phyloP scores from a whole-genome alignment of 2,329 filamentous ascomycete genomes.

The Coniochaeta ligniaria region DNA sequence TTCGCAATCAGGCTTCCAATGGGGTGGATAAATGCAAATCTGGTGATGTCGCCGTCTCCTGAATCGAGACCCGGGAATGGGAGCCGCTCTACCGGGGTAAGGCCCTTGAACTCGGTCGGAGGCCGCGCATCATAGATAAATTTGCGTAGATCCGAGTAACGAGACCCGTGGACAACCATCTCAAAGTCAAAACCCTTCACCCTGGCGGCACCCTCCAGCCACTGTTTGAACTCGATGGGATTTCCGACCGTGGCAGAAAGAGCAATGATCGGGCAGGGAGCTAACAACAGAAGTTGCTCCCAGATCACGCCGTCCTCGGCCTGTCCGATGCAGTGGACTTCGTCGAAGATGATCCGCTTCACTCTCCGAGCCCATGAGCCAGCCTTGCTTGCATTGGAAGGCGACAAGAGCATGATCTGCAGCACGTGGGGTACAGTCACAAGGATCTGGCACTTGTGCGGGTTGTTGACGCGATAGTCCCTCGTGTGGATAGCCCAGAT shows the following conservation, averaged over 20 bases:
- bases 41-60: conserved; percentile 30
- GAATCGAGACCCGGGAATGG: conserved; percentile 38
- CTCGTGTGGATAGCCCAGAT: conserved; percentile 76
- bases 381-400: conserved; percentile 50
- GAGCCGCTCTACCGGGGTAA: conserved; percentile 33
- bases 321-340: conserved; percentile 74
- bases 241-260: conserved; percentile 77
- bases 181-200: conserved; percentile 55
- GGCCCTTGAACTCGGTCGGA: conserved; percentile 41
- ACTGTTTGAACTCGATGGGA: conserved; percentile 59
- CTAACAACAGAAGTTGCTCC: conserved; percentile 69
- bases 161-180: conserved; percentile 60
- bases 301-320: conserved; percentile 69
- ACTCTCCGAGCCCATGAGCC: conserved; percentile 58
- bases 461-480: conserved; percentile 69
- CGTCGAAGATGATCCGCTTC: conserved; percentile 74
- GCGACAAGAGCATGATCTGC: conserved; percentile 67
- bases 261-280: conserved; percentile 71
- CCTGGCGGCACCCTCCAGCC: conserved; percentile 59
- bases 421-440: conserved; percentile 74
- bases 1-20: conserved; percentile 54
- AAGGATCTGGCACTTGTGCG: conserved; percentile 64
- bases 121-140: conserved; percentile 50
- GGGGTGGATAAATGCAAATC: conserved; percentile 59
- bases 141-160: conserved; percentile 75